phyloP scores from a whole-genome alignment of 225 moss, liverwort and hornwort species.

The Antitrichia curtipendula region DNA sequence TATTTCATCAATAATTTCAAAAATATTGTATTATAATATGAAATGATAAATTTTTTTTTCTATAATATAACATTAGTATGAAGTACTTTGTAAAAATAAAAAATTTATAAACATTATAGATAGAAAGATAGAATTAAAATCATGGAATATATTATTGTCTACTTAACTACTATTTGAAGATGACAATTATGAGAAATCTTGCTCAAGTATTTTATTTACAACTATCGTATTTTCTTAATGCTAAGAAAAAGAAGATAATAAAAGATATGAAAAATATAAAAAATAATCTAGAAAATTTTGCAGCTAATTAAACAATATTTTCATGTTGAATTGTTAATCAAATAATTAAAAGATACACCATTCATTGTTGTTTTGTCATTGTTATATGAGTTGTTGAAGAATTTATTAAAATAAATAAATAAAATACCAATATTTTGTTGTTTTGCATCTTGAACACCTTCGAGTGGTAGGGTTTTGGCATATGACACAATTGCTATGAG shows the following conservation, averaged over 20 bases:
- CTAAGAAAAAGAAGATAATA: too few relatives aligned
- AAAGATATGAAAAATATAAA: too few relatives aligned
- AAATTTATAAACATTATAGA: not conserved
- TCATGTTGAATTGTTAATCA: not conserved
- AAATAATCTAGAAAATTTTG: not conserved
- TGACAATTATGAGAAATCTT: too few relatives aligned
- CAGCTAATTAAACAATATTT: not conserved
- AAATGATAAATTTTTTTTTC: too few relatives aligned
- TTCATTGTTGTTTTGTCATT: not conserved
- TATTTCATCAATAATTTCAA: not conserved
- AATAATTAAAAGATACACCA: rapidly evolving
- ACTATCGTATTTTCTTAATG: not conserved
- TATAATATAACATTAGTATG: too few relatives aligned
- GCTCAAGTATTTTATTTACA: too few relatives aligned
- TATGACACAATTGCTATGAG: conserved; percentile 36
- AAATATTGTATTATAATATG: not conserved
- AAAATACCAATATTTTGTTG: conserved; percentile 64
- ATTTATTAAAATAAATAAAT: not conserved
- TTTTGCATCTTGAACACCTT: conserved; percentile 90
- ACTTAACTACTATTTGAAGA: not conserved
- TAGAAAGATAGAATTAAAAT: not conserved
- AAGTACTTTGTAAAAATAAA: too few relatives aligned
- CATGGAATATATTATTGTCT: not conserved
- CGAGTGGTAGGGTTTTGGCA: conserved; percentile 49
- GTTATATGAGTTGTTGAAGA: too few relatives aligned